Conservation (phyloP, 1,284 basidiomycete species). For the Malassezia dermatis region DNA sequence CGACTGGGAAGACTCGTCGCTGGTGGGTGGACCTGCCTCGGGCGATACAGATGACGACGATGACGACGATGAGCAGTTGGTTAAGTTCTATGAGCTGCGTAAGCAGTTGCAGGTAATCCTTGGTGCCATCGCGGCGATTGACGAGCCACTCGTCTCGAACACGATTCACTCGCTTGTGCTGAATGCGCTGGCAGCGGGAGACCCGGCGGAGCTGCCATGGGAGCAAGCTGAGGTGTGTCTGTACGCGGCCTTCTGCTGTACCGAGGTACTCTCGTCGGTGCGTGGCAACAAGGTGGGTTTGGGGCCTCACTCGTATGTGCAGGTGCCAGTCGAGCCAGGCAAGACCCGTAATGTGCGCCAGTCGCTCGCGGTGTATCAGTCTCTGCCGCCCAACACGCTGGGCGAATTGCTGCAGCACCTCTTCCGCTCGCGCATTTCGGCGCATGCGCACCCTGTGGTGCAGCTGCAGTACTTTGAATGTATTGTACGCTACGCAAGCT, state of each 20-base stretch:
- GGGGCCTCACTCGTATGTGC: slow-evolving; percentile 38
- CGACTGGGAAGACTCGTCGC: slow-evolving; percentile 64
- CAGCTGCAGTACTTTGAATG: slow-evolving; percentile 89
- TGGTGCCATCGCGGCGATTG: slow-evolving; percentile 70
- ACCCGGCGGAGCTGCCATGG: slow-evolving; percentile 63
- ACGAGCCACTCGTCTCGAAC: slow-evolving; percentile 66
- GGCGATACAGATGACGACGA: slow-evolving; percentile 63
- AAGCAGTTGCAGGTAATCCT: slow-evolving; percentile 72
- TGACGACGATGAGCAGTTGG: slow-evolving; percentile 65
- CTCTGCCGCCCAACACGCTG: slow-evolving; percentile 68
- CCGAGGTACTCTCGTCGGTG: slow-evolving; percentile 55
- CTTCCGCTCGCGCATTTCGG: slow-evolving; percentile 69
- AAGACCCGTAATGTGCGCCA: slow-evolving; percentile 33
- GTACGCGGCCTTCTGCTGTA: slow-evolving; percentile 83
- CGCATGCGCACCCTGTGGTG: slow-evolving; percentile 78
- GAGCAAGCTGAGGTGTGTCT: slow-evolving; percentile 85
- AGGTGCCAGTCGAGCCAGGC: slow-evolving; percentile 25
- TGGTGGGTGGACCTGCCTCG: slow-evolving; percentile 55
- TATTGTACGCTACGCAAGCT: slow-evolving; percentile 79
- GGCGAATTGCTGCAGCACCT: slow-evolving; percentile 80
- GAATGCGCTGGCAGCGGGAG: slow-evolving; percentile 61
- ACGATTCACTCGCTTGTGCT: slow-evolving; percentile 63
- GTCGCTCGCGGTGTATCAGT: slow-evolving; percentile 25
- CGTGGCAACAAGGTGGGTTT: slow-evolving; percentile 39
- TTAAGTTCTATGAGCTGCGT: slow-evolving; percentile 73